Base-by-base conservation (phyloP, 2,329 filamentous ascomycete genomes). In the Alternaria tenuissima region DNA sequence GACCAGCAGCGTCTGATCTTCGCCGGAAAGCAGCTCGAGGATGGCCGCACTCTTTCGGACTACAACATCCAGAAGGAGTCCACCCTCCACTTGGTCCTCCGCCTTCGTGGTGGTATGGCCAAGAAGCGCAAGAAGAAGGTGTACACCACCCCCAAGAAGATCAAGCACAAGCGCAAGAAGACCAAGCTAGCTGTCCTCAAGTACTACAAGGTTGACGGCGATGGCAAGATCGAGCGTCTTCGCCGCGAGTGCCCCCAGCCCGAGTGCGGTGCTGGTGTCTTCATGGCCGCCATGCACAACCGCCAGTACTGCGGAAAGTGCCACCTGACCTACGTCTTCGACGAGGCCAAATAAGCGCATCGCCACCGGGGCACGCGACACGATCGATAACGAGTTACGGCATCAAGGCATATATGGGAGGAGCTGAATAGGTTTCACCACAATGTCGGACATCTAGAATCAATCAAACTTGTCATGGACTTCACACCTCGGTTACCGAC, bases 111-210 rank as follows among this genome's bases (percentile, higher is more conserved):
- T 88, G 95, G 94, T 41, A 41, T 41, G 84, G 94, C 85, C 82
- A 82, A 81, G 79, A 99, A 99, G 93, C 97, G 98, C 92, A 90
- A 96, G 85, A 99, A 99, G 93, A 99, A 99, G 94, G 95, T 99
- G 77, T 99, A 99, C 92, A 98, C 93, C 83, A 99, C 95, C 80
- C 95, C 95, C 84, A 99, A 99, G 94, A 99, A 99, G 93, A 99
- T 99, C 91, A 99, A 99, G 95, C 95, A 99, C 91, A 99, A 99
- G 94, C 91, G 93, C 88, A 99, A 98, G 93, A 99, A 99, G 94
- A 97, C 92, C 90, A 99, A 99, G 91, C 87, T 99, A 84, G 95
- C 95, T 80, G 94, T 99, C 77, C 94, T 99, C 84, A 99, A 99
- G 91, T 99, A 99, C 92, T 99, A 99, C 92, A 99, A 99, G 92